phyloP scores from a whole-genome alignment of 441 rosid genomes.

The Syzygium malaccense region DNA sequence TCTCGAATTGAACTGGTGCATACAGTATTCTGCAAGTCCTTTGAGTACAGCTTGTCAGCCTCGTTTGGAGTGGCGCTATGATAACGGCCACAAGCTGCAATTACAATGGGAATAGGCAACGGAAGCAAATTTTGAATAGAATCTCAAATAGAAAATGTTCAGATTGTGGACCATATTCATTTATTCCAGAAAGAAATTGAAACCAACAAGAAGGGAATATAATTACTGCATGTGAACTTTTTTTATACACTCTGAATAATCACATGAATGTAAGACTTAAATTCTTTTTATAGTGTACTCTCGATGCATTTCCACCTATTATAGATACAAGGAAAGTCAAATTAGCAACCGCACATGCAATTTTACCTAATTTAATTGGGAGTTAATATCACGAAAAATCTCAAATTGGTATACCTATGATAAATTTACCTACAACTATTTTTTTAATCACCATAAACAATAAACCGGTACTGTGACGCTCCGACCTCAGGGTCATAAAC shows the following conservation, averaged over 20 bases:
- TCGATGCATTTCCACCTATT: neutral
- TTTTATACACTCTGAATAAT: neutral
- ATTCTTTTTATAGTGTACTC: neutral
- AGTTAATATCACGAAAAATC: no score
- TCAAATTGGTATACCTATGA: no score
- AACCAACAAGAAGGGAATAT: neutral
- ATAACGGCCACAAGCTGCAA: no score
- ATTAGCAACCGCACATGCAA: neutral
- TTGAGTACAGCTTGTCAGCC: no score
- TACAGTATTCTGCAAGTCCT: no score
- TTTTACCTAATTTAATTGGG: neutral
- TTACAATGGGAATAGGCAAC: neutral
- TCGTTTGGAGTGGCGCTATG: no score
- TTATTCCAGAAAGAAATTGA: neutral
- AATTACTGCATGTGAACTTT: neutral
- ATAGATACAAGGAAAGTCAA: neutral
- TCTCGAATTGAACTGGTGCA: no score
- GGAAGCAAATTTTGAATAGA: neutral
- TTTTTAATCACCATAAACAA: no score
- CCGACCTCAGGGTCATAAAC: no score
- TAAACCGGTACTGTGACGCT: no score
- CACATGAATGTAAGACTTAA: neutral
- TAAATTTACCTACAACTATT: no score
- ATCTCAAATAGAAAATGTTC: neutral
- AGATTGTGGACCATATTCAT: neutral